Evolutionary conservation across 441 rosid genomes (phyloP), one percentile per base, ranked within the genome.

Genomic region (Gossypium schwendimanii): DNA sequence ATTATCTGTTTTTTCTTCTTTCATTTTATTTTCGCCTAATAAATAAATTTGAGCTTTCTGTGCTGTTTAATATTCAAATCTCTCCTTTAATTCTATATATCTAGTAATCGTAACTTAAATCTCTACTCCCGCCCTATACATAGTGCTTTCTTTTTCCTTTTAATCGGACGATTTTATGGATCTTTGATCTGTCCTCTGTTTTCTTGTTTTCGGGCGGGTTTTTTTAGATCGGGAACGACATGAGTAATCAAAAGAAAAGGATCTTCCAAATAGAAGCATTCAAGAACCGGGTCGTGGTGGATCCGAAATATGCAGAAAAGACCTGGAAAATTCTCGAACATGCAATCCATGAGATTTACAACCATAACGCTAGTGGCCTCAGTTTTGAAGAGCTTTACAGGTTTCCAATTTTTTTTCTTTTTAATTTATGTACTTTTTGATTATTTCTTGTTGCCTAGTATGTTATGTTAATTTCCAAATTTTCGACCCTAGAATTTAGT

Each of bases 201-300:
- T 76, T 28, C 5, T 15, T 31, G 11, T 28, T 71, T 57, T 58
- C 26, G 57, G 45, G 69, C 41, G 41, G 41, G 2, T 6, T 7
- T 57, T 52, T 10, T 45, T 26, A 72, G 44, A 69, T 62, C 61
- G 52, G 24, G 39, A 26, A 3, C 62, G 52, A 52, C 10, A 85
- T 87, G 92, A 88, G 91, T 78, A 84, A 84, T 79, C 91, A 84
- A 82, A 90, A 86, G 89, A 88, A 84, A 85, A 84, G 87, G 80
- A 87, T 81, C 79, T 90, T 87, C 77, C 92, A 88, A 76, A 90
- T 88, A 75, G 95, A 88, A 80, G 93, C 93, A 68, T 90, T 90
- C 81, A 88, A 90, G 84, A 91, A 90, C 75, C 82, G 86, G 67
- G 93, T 90, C 14, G 89, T 87, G 70, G 92, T 88, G 79, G 95